These are phyloP conservation scores for Colletotrichum lupini DNA, from an alignment of 2,329 filamentous ascomycete species.

Conservation along the genomic window DNA sequence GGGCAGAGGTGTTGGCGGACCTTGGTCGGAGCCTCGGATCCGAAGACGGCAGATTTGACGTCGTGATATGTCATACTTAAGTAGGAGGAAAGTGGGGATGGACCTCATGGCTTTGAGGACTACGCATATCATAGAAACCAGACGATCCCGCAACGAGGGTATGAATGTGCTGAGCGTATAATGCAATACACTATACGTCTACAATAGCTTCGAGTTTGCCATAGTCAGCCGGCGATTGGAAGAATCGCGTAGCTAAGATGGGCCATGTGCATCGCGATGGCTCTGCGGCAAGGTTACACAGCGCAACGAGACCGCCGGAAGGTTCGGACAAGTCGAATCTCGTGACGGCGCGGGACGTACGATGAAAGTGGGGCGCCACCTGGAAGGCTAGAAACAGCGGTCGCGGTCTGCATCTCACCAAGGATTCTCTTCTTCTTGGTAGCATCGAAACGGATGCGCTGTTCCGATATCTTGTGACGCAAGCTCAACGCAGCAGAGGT, in stretches of 20 bases:
- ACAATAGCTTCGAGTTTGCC: neutral
- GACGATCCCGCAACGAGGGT: neutral
- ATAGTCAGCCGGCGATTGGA: neutral
- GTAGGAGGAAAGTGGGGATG: neutral
- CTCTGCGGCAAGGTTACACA: neutral
- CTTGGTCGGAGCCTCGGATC: conserved; percentile 1
- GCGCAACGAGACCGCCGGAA: conserved; percentile 3
- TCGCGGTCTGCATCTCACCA: neutral
- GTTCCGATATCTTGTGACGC: neutral
- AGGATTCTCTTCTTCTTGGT: neutral
- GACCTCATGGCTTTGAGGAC: neutral
- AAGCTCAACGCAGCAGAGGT: neutral
- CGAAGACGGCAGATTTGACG: neutral
- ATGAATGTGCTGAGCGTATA: neutral
- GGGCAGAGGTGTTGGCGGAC: neutral
- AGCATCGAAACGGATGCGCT: neutral
- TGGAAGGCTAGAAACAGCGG: conserved; percentile 4
- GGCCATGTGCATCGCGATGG: neutral
- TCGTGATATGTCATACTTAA: neutral
- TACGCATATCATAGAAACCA: neutral
- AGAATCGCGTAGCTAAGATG: neutral
- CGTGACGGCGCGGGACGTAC: conserved; percentile 8
- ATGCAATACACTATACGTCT: neutral
- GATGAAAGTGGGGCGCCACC: neutral
- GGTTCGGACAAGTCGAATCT: conserved; percentile 13